Conservation (phyloP, 495 filamentous ascomycete genomes). For the Umbilicaria muhlenbergii region DNA sequence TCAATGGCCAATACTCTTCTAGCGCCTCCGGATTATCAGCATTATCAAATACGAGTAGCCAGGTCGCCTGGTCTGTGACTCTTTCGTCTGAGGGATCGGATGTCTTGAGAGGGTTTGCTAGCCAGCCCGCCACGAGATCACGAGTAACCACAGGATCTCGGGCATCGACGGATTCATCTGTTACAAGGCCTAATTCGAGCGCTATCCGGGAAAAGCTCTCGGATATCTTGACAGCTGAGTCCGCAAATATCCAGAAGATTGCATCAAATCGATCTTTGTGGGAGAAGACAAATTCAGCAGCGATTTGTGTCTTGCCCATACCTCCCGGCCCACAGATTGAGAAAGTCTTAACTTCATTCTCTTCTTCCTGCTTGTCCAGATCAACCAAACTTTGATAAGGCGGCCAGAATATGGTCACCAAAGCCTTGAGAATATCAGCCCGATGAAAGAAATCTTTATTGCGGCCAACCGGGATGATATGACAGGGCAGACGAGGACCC, state of each 20-base stretch:
- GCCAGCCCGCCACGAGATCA: slow-evolving; percentile 21
- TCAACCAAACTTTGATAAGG: no score
- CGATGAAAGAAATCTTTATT: no score
- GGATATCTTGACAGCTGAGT: slow-evolving; percentile 18
- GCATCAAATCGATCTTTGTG: slow-evolving; percentile 20
- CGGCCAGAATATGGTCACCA: no score
- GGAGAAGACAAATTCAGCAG: slow-evolving; percentile 16
- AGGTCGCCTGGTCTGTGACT: slow-evolving; percentile 12
- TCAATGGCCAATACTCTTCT: slow-evolving; percentile 19
- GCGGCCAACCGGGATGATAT: no score
- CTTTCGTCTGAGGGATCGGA: slow-evolving; percentile 3
- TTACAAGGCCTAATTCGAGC: slow-evolving; percentile 18
- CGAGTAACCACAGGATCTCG: slow-evolving; percentile 17
- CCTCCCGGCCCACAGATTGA: slow-evolving; percentile 24
- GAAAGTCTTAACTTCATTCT: slow-evolving; percentile 10
- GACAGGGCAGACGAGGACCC: no score
- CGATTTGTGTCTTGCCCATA: slow-evolving; percentile 27
- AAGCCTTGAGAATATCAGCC: no score
- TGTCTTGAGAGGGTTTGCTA: slow-evolving; percentile 15
- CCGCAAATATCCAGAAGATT: slow-evolving; percentile 27
- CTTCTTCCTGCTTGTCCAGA: neutral
- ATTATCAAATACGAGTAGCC: slow-evolving; percentile 28
- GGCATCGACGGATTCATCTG: slow-evolving; percentile 15
- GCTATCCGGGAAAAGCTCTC: slow-evolving; percentile 18
- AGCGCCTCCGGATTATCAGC: slow-evolving; percentile 19